Evolutionary conservation across 306 rosid species (phyloP).

Genomic region (Clitoria ternatea): DNA sequence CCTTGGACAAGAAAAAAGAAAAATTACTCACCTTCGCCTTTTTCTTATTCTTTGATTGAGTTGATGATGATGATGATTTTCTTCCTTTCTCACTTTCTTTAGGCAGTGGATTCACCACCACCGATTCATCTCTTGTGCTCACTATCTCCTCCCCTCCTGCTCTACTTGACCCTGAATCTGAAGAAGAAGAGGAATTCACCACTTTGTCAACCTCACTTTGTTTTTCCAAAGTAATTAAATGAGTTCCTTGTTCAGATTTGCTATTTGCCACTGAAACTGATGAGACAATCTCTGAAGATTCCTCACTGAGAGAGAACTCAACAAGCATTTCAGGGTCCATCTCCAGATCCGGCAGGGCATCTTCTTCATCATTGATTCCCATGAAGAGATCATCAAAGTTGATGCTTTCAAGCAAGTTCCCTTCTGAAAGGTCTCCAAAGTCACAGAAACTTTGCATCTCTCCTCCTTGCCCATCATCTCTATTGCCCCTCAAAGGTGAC

Average conservation of each 20-base stretch:
- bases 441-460: slow-evolving; percentile 55
- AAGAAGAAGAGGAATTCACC: slow-evolving; percentile 33
- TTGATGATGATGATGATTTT: slow-evolving; percentile 43
- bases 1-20: background rate
- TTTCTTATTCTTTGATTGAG: slow-evolving; percentile 60
- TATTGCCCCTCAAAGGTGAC: slow-evolving; percentile 55
- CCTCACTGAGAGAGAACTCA: slow-evolving; percentile 63
- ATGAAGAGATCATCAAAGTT: slow-evolving; percentile 72
- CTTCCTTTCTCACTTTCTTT: slow-evolving; percentile 43
- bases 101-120: slow-evolving; percentile 12
- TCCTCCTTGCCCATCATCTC: slow-evolving; percentile 57
- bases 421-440: slow-evolving; percentile 59
- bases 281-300: slow-evolving; percentile 44
- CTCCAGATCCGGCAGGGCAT: slow-evolving; percentile 78
- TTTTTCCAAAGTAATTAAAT: background rate
- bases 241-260: background rate
- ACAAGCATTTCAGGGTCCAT: slow-evolving; percentile 78
- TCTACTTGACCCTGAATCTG: slow-evolving; percentile 34
- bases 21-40: slow-evolving; percentile 66
- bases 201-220: slow-evolving; percentile 36
- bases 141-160: slow-evolving; percentile 49
- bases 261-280: slow-evolving; percentile 34
- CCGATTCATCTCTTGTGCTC: slow-evolving; percentile 43
- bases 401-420: slow-evolving; percentile 61
- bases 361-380: slow-evolving; percentile 56